phyloP scores from a whole-genome alignment of 176 grass and related monocot species.

The Paspalum vaginatum region DNA sequence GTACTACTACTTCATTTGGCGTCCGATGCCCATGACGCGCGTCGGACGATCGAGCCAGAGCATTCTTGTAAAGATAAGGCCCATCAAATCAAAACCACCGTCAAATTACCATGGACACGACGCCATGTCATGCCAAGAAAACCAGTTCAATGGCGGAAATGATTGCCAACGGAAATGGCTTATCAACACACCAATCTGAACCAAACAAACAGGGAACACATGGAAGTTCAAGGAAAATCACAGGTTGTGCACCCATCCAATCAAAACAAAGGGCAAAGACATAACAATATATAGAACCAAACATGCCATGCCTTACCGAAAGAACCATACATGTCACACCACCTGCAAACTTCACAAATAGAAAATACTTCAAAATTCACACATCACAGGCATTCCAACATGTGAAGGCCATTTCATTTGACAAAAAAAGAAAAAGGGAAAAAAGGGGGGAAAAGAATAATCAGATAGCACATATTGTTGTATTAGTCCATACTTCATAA shows the following conservation, averaged over 20 bases:
- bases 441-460: neutral
- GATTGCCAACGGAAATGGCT: neutral
- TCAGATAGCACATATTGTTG: neutral
- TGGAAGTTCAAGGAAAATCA: neutral
- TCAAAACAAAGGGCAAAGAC: neutral
- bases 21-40: too few species aligned
- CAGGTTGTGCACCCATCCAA: neutral
- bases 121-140: constrained; percentile 16
- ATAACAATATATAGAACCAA: neutral
- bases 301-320: neutral
- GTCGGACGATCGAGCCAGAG: too few species aligned
- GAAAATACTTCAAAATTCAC: neutral
- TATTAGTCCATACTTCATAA: too few species aligned
- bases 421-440: too few species aligned
- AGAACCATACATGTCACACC: neutral
- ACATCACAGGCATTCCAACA: neutral
- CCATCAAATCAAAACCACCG: neutral
- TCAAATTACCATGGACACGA: neutral
- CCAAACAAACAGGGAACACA: neutral
- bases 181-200: constrained; percentile 11
- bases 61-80: neutral
- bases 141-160: constrained; percentile 1
- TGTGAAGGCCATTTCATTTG: neutral
- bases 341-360: neutral
- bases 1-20: too few species aligned